Base-by-base conservation (phyloP, 2,329 filamentous ascomycete species). In the Nemania sp. region DNA sequence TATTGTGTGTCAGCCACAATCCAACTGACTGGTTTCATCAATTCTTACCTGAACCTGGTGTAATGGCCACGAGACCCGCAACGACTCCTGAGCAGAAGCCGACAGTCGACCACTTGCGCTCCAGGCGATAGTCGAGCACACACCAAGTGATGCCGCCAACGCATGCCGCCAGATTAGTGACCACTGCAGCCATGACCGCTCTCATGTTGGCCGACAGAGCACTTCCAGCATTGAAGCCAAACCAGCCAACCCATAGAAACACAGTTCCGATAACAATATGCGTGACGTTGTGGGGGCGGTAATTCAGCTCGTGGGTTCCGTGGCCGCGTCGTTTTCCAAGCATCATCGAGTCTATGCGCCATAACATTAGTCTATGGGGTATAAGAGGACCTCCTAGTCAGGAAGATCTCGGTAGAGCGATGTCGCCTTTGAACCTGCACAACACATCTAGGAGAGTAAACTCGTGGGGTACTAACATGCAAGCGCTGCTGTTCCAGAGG, bases 181-280 rank as follows among this genome's bases (percentile, higher is more conserved):
- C 90, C 1, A 94, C 82, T 11, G 90, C 90, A 46, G 92, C 92
- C 88, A 96, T 92, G 69, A 96, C 84, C 46, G 91, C 91, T 50
- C 92, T 88, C 72, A 96, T 76, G 75, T 95, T 96, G 53, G 91
- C 91, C 50, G 87, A 82, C 57, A 95, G 80, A 13, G 91, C 92
- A 15, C 89, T 92, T 65, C 92, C 92, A 51, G 90, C 91, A 70
- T 96, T 97, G 86, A 97, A 97, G 49, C 92, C 92, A 71, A 96
- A 96, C 92, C 92, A 97, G 55, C 92, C 92, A 15, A 96, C 90
- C 92, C 92, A 97, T 15, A 97, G 87, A 78, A 97, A 96, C 48
- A 96, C 91, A 2, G 92, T 96, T 32, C 92, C 92, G 57, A 96
- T 90, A 54, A 96, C 91, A 68, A 97, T 92, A 74, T 96, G 91